These are phyloP conservation scores for Syncephalis plumigaleata DNA, from an alignment of 371 early-diverging fungal genomes.

Conservation along the genomic window DNA sequence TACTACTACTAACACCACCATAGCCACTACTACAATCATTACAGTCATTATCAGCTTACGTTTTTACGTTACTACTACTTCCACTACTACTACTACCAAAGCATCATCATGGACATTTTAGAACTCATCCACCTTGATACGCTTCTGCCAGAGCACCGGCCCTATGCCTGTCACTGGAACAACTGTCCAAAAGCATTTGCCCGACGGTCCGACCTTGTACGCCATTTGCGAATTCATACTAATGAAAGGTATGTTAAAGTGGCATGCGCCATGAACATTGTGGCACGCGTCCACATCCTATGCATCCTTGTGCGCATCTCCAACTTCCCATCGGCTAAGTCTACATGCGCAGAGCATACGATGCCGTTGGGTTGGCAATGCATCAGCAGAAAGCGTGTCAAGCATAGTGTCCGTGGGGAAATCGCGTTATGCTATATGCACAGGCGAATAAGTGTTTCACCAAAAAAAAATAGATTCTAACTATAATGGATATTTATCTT, in stretches of 20 bases:
- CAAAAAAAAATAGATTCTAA: too few relatives aligned
- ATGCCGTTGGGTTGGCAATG: too few relatives aligned
- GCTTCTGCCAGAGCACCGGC: conserved; percentile 19
- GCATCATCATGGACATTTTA: conserved; percentile 30
- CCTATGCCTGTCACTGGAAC: conserved; percentile 42
- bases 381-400: too few relatives aligned
- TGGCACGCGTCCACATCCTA: conserved; percentile 1
- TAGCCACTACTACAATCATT: too few relatives aligned
- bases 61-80: background rate
- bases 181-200: conserved; percentile 50
- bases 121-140: conserved; percentile 35
- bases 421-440: too few relatives aligned
- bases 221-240: conserved; percentile 60
- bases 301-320: too few relatives aligned
- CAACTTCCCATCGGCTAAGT: too few relatives aligned
- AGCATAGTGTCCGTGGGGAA: too few relatives aligned
- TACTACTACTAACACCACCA: background rate
- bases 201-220: conserved; percentile 54
- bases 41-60: too few relatives aligned
- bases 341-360: too few relatives aligned
- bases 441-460: too few relatives aligned
- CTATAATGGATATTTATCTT: too few relatives aligned
- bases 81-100: background rate
- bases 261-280: background rate
- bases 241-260: conserved; percentile 25